Conservation (phyloP, 441 rosid genomes). For the Breynia disticha region DNA sequence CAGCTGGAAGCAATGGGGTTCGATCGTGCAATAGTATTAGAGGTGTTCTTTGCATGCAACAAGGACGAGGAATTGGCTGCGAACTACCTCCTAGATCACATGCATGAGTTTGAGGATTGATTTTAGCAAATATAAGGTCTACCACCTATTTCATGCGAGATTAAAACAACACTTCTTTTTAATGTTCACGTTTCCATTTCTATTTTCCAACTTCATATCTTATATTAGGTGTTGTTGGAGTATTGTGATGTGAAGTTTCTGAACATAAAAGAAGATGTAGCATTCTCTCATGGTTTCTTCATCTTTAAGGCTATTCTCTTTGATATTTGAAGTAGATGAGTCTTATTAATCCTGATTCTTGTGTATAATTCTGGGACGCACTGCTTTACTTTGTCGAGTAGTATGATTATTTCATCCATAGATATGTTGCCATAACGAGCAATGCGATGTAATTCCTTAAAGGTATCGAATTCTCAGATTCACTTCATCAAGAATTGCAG, state of each 20-base stretch:
- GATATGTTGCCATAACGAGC: no score
- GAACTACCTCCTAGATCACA: constrained; percentile 87
- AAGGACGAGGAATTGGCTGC: constrained; percentile 95
- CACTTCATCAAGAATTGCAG: no score
- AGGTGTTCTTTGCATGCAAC: constrained; percentile 92
- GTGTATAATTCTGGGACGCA: no score
- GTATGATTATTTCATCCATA: no score
- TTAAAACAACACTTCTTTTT: constrained; percentile 1
- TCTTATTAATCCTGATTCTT: no score
- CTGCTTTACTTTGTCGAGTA: no score
- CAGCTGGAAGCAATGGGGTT: constrained; percentile 98
- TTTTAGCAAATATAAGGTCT: constrained; percentile 9
- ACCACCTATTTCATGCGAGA: not conserved
- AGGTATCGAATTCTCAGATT: no score
- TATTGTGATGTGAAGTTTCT: constrained; percentile 18
- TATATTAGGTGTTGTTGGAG: constrained; percentile 10
- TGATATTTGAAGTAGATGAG: not conserved
- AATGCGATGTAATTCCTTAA: no score
- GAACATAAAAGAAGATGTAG: constrained; percentile 20
- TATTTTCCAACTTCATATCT: constrained; percentile 9
- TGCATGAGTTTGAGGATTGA: constrained; percentile 76
- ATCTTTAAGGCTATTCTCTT: constrained; percentile 10
- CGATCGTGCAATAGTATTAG: constrained; percentile 64
- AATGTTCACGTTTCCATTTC: not conserved
- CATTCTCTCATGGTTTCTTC: constrained; percentile 9